Base-by-base conservation (phyloP, 108 stramenopile species). In the Pseudonitzschia multiseries region DNA sequence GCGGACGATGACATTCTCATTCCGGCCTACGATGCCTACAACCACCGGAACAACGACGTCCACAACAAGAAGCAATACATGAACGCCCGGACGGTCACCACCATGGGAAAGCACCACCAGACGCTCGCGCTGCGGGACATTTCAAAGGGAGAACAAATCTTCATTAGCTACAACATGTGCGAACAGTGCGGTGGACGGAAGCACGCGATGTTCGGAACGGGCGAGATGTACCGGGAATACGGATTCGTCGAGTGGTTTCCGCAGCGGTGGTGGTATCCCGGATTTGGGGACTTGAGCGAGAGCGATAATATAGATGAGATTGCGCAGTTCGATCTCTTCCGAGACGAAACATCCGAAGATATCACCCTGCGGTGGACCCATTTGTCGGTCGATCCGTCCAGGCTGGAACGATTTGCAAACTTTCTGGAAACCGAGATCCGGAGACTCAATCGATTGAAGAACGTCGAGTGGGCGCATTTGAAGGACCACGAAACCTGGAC, bases 1-100 rank as follows among this genome's bases (percentile, higher is more conserved):
- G 77, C 81, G 0, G 83, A 86, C 76, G 83, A 85, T 57, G 64
- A 76, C 29, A 67, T 84, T 59, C 75, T 93, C 80, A 81, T 93
- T 79, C 91, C 91, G 1, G 68, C 68, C 4, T 75, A 64, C 57
- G 79, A 80, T 65, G 57, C 74, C 2, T 68, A 59, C 28, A 80
- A 71, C 59, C 84, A 89, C 56, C 69, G 86, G 32, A 89, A 89
- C 69, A 51, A 51, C n/a, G 50, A 51, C 9, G n/a, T 51, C 50
- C 36, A 36, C 36, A 4, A 51, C n/a, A 78, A 83, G 15, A 76
- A 70, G 51, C n/a, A 65, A 8, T 65, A 44, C 22, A 15, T 44
- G 13, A 65, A 65, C 31, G 42, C 64, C 0, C 36, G 31, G 17
- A 69, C 68, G 0, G 4, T 14, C 0, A 61, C 31, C 26, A 61